phyloP scores from a whole-genome alignment of 768 basidiomycete genomes.

The Russula vinacea region DNA sequence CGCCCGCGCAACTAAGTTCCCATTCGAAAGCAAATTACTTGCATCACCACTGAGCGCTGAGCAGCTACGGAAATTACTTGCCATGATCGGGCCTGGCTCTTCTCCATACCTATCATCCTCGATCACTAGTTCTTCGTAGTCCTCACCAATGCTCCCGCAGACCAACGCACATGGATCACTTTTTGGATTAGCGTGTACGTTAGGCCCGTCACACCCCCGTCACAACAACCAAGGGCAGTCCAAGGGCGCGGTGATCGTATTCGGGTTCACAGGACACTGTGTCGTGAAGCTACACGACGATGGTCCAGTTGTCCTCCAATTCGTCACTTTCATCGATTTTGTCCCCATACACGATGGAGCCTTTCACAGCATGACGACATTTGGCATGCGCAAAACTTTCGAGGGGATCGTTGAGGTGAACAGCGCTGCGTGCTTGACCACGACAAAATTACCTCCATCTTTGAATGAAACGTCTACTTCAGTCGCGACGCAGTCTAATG shows the following conservation, averaged over 20 bases:
- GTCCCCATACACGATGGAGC: not conserved
- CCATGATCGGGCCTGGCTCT: not conserved
- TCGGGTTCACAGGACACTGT: not conserved
- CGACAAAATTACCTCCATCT: not conserved
- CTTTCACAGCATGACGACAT: not conserved
- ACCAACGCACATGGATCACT: not conserved
- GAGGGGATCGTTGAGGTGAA: not conserved
- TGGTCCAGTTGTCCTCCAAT: not conserved
- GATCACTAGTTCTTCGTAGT: no score
- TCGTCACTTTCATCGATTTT: not conserved
- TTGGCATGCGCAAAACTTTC: not conserved
- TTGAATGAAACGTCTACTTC: conserved; percentile 60
- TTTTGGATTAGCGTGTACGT: not conserved
- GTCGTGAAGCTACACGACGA: not conserved
- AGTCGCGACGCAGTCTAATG: conserved; percentile 65
- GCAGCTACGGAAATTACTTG: not conserved
- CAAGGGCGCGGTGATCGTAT: not conserved
- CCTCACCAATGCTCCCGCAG: no score
- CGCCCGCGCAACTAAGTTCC: not conserved
- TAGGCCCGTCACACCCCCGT: not conserved
- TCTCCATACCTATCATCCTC: no score
- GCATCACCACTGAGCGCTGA: no score
- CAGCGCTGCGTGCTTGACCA: not conserved
- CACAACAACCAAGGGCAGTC: no score
- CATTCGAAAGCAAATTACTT: not conserved